Conservation (phyloP, 768 basidiomycete species). For the Pisolithus marmoratus region DNA sequence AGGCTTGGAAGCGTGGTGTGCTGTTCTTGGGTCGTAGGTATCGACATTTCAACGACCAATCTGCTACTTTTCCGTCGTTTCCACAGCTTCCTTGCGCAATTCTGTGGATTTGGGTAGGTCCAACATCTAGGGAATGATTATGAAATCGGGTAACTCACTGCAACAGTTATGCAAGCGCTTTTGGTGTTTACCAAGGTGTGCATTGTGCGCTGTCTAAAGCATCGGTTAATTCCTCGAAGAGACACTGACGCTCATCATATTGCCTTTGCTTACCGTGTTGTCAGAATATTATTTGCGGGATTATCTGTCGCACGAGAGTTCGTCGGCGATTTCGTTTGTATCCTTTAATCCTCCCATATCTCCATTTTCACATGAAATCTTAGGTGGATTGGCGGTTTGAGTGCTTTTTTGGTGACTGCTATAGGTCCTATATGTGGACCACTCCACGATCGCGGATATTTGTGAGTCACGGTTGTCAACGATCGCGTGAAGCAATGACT, state of each 20-base stretch:
- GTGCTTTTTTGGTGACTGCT: conserved; percentile 11
- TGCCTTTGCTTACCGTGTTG: not conserved
- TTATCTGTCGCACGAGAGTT: conserved; percentile 15
- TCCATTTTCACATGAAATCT: not conserved
- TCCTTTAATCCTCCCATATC: no score
- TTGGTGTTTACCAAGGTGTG: conserved; percentile 25
- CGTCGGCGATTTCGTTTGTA: conserved; percentile 21
- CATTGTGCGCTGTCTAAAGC: no score
- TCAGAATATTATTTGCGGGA: conserved; percentile 19
- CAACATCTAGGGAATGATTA: fast-evolving
- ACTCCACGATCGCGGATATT: conserved; percentile 23
- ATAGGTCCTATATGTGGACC: conserved; percentile 21
- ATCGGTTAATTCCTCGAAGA: no score
- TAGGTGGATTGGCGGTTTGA: conserved; percentile 25
- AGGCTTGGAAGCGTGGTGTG: conserved; percentile 20
- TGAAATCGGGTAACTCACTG: not conserved
- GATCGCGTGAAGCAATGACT: not conserved
- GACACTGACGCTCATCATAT: not conserved
- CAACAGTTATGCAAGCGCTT: conserved; percentile 14
- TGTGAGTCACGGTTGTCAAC: conserved; percentile 13
- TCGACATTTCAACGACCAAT: not conserved
- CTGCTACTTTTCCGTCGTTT: not conserved
- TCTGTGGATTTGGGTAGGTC: conserved; percentile 22
- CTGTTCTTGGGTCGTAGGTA: conserved; percentile 21
- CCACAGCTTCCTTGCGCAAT: conserved; percentile 21